Evolutionary conservation across 139 green algal species (phyloP).

Genomic region (Edaphochlamys debaryana): DNA sequence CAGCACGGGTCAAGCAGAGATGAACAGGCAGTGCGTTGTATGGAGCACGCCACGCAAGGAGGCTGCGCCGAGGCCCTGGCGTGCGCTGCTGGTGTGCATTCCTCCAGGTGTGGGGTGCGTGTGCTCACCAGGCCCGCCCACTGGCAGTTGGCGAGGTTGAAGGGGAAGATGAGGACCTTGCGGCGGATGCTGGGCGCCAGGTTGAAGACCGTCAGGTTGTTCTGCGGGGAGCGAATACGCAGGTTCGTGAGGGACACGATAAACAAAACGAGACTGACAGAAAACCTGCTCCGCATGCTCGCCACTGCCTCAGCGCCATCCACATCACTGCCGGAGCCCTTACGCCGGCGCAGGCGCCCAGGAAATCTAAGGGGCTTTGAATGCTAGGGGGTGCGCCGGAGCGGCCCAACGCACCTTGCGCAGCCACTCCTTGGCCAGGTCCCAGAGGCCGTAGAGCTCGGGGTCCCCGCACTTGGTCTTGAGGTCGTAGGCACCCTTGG

Average conservation of each 20-base stretch:
- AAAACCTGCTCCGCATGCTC: too few relatives aligned
- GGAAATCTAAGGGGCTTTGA: background rate
- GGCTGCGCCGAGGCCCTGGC: too few relatives aligned
- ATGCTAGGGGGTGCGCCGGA: too few relatives aligned
- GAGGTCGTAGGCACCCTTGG: background rate
- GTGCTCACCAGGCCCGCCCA: background rate
- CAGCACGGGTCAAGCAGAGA: too few relatives aligned
- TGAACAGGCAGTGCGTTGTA: too few relatives aligned
- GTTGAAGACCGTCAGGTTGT: background rate
- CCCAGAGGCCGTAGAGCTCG: background rate
- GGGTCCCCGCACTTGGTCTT: background rate
- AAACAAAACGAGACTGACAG: too few relatives aligned
- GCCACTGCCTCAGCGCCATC: background rate
- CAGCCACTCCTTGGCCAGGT: background rate
- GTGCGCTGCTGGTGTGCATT: background rate
- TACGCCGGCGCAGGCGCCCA: background rate
- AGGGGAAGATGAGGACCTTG: background rate
- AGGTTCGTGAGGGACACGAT: too few relatives aligned
- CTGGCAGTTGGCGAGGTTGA: background rate
- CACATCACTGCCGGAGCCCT: background rate
- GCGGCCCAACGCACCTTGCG: background rate
- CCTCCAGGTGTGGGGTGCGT: background rate
- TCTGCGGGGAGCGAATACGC: background rate
- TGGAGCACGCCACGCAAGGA: too few relatives aligned
- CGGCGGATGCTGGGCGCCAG: background rate